Evolutionary conservation across 352 stramenopile species (phyloP).

Genomic region (Globisporangium barbulae): DNA sequence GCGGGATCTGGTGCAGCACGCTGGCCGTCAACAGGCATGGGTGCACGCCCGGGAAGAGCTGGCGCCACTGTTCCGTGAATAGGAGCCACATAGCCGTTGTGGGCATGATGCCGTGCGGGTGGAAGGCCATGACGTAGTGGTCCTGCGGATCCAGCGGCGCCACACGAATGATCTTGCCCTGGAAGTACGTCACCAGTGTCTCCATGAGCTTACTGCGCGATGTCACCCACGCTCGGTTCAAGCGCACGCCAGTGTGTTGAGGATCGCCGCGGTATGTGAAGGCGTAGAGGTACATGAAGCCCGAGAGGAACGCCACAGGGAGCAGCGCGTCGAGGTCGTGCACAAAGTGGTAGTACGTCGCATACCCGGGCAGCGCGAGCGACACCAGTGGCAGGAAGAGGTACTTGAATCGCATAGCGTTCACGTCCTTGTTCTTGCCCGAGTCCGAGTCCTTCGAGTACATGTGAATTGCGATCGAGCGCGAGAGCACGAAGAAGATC

Average conservation of each 20-base stretch:
- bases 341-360: conserved; percentile 52
- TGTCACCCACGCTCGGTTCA: conserved; percentile 41
- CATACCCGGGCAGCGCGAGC: conserved; percentile 35
- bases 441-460: conserved; percentile 60
- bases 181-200: conserved; percentile 62
- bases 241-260: conserved; percentile 55
- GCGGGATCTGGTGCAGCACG: conserved; percentile 78
- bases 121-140: conserved; percentile 75
- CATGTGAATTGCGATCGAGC: conserved; percentile 51
- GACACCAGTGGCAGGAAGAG: conserved; percentile 37
- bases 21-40: conserved; percentile 69
- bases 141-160: conserved; percentile 48
- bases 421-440: conserved; percentile 40
- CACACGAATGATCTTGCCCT: conserved; percentile 52
- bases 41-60: conserved; percentile 63
- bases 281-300: conserved; percentile 64
- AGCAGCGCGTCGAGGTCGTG: conserved; percentile 39
- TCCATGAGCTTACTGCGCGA: conserved; percentile 48
- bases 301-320: conserved; percentile 39
- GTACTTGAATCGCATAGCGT: conserved; percentile 55
- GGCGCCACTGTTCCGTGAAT: conserved; percentile 65
- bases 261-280: conserved; percentile 64
- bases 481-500: conserved; percentile 56
- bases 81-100: conserved; percentile 77
- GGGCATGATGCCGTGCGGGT: conserved; percentile 79